Evolutionary conservation across 2,329 filamentous ascomycete genomes (phyloP).

Genomic region (Periconia sp.): DNA sequence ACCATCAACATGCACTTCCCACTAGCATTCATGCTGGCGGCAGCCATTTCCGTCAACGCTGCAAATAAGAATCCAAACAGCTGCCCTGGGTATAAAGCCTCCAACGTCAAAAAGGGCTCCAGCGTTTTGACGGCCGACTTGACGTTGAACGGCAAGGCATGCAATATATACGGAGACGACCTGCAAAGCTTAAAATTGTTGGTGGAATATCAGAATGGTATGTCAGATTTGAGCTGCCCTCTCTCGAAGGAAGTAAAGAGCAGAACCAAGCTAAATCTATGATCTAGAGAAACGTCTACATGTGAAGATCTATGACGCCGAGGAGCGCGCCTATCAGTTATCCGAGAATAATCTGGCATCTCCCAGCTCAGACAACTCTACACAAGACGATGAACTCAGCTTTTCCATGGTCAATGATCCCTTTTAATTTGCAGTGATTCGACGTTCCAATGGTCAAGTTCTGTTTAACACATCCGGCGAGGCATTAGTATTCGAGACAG

Average conservation of each 20-base stretch:
- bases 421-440: slow-evolving; percentile 71
- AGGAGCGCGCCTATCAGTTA: slow-evolving; percentile 75
- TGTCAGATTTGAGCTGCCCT: slow-evolving; percentile 16
- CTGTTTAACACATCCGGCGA: slow-evolving; percentile 74
- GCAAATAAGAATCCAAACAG: no score
- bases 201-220: slow-evolving; percentile 68
- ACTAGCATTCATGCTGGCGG: no score
- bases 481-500: slow-evolving; percentile 74
- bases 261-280: no score
- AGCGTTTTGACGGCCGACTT: slow-evolving; percentile 72
- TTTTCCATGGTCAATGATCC: slow-evolving; percentile 63
- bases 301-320: slow-evolving; percentile 74
- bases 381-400: slow-evolving; percentile 53
- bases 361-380: slow-evolving; percentile 51
- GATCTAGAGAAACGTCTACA: slow-evolving; percentile 69
- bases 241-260: slow-evolving; percentile 2
- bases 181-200: slow-evolving; percentile 61
- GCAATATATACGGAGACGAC: slow-evolving; percentile 66
- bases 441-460: slow-evolving; percentile 62
- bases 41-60: no score
- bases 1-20: no score
- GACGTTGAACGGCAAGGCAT: slow-evolving; percentile 69
- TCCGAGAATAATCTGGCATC: slow-evolving; percentile 72
- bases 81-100: slow-evolving; percentile 73
- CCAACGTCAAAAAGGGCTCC: slow-evolving; percentile 60